Conservation (phyloP, 257 asterid genomes). For the Ophiorrhiza pumila region DNA sequence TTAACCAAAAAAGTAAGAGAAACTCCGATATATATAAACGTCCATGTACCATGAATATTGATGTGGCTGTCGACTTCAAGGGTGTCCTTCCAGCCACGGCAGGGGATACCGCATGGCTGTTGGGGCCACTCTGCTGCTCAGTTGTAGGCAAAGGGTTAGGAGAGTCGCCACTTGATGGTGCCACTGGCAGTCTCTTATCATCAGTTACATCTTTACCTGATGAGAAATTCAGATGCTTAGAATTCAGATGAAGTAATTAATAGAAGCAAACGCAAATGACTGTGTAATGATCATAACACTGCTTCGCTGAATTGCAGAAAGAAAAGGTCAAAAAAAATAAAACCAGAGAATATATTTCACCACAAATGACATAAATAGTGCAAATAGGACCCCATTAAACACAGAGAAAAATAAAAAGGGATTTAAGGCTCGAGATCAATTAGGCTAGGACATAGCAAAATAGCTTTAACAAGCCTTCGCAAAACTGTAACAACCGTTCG, state of each 20-base stretch:
- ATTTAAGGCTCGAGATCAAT: not conserved
- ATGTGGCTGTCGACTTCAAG: conserved; percentile 43
- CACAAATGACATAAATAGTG: not conserved
- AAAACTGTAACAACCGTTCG: not conserved
- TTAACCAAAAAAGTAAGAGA: conserved; percentile 35
- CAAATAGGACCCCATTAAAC: too few relatives aligned
- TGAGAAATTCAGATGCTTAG: conserved; percentile 4
- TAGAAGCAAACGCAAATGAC: not conserved
- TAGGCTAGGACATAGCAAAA: not conserved
- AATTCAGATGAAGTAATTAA: conserved; percentile 12
- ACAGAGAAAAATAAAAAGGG: not conserved
- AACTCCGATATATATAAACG: conserved; percentile 27
- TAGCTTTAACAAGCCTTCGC: not conserved
- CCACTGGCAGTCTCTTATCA: conserved; percentile 35
- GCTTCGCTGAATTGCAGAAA: not conserved
- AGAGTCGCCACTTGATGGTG: conserved; percentile 48
- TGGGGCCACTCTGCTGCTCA: conserved; percentile 61
- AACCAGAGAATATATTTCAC: not conserved
- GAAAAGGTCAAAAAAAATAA: not conserved
- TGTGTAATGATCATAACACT: not conserved
- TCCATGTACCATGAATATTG: conserved; percentile 13
- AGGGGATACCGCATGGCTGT: conserved; percentile 57
- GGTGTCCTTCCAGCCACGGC: conserved; percentile 66
- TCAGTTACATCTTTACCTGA: conserved; percentile 57
- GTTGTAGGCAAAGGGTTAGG: conserved; percentile 62